Base-by-base conservation (phyloP, 495 filamentous ascomycete genomes). In the Penicillium steckii region DNA sequence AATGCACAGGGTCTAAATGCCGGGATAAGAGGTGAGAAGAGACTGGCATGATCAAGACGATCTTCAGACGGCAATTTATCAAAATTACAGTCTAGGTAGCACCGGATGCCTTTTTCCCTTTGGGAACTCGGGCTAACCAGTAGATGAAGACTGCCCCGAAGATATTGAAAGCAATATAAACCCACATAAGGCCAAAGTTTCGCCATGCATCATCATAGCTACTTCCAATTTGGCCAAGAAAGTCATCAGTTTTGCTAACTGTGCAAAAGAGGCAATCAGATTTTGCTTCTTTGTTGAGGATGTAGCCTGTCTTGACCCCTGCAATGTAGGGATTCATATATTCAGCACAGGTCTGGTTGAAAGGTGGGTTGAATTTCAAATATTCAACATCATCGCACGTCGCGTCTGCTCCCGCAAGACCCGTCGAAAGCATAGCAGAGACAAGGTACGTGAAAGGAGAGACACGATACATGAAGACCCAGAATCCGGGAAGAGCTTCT, bases 81-180 rank as follows among this genome's bases (percentile, higher is more conserved):
- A n/a, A n/a, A n/a, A n/a, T n/a, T n/a, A n/a, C n/a, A n/a, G n/a
- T 37, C 33, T 32, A 37, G 15, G 33, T 37, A 18, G 33, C 8
- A 15, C 33, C 33, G 13, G 33, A 37, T 7, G 15, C 18, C 13
- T 37, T 37, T 12, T 37, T 37, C 8, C 33, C 15, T 37, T 37
- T 37, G 13, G 33, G 30, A 8, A 93, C 85, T 9, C 89, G 69
- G 8, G 78, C 77, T 37, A 87, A 66, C 83, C 84, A 93, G 69
- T 91, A 93, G 21, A 92, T 59, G 22, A 70, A 68, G 22, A 88
- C 55, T 0, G 87, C 88, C 19, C 59, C 83, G 23, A 65, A 59
- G 51, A 90, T 68, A 65, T 93, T 93, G 66, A 91, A 87, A 13
- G 78, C 60, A 51, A 90, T 76, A 62, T 81, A 91, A 0, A 67